Percentiles rank a stretch among this genome's conserved stretches.
phyloP scores from a whole-genome alignment of 805 yeast species.

The Vanderwaltozyma verrucispora region DNA sequence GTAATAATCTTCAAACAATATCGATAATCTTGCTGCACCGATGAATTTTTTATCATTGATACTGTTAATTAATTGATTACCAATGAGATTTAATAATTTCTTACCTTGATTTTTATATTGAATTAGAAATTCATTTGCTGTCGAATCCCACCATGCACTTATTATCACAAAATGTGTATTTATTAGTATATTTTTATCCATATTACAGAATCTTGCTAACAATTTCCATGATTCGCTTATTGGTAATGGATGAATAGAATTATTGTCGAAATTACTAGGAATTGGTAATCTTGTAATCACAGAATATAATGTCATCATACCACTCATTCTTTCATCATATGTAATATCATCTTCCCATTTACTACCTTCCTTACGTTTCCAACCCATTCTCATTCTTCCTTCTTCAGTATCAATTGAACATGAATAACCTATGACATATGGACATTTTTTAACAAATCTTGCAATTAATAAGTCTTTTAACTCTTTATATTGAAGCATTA shows the following conservation, averaged over 20 bases:
- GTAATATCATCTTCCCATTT: constrained; percentile 46
- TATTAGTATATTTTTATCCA: constrained; percentile 37
- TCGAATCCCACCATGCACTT: constrained; percentile 89
- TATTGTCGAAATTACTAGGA: constrained; percentile 16
- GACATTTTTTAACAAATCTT: constrained; percentile 85
- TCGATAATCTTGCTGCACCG: constrained; percentile 66
- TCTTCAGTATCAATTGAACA: constrained; percentile 69
- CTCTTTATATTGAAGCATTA: constrained; percentile 41
- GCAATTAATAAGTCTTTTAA: constrained; percentile 42
- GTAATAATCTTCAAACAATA: constrained; percentile 75
- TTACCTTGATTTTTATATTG: constrained; percentile 60
- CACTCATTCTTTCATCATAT: constrained; percentile 80
- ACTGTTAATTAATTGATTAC: constrained; percentile 42
- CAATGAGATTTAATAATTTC: constrained; percentile 45
- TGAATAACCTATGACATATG: constrained; percentile 72
- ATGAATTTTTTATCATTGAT: constrained; percentile 47
- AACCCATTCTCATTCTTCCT: constrained; percentile 81
- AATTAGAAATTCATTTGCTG: constrained; percentile 43
- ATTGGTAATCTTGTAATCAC: constrained; percentile 50
- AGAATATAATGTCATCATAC: constrained; percentile 72
- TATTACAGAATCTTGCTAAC: constrained; percentile 62
- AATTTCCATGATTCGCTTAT: constrained; percentile 54
- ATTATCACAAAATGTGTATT: constrained; percentile 64
- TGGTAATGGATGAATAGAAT: constrained; percentile 43
- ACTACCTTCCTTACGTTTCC: constrained; percentile 44